These are phyloP conservation scores for Gyromitra esculenta DNA, from an alignment of 2,329 filamentous ascomycete genomes.

Conservation along the genomic window DNA sequence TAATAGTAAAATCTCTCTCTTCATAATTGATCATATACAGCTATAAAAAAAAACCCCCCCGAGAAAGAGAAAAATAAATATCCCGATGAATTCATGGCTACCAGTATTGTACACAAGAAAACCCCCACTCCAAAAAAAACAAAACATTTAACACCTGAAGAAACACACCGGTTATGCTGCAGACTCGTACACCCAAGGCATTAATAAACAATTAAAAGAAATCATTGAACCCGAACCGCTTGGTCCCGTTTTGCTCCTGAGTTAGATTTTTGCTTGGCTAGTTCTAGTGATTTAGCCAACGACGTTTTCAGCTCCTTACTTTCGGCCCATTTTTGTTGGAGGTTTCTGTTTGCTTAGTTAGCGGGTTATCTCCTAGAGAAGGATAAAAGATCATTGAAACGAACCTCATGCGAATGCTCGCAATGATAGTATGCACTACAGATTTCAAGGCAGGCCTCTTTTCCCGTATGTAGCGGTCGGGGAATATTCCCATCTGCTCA, in stretches of 20 bases:
- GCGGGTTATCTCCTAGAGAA: background rate
- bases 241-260: conserved; percentile 12
- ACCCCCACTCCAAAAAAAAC: conserved; percentile 18
- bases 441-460: conserved; percentile 64
- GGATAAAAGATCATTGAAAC: conserved; percentile 4
- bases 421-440: conserved; percentile 65
- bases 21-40: conserved; percentile 15
- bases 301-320: conserved; percentile 63
- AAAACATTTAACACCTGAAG: conserved; percentile 45
- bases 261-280: conserved; percentile 46
- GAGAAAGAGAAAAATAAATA: conserved; percentile 22
- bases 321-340: conserved; percentile 63
- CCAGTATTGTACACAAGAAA: conserved; percentile 36
- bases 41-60: background rate
- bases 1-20: conserved; percentile 20
- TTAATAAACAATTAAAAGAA: conserved; percentile 39
- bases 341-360: conserved; percentile 44
- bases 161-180: conserved; percentile 34
- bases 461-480: conserved; percentile 63
- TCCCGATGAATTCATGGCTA: conserved; percentile 27
- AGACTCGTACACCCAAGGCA: conserved; percentile 30
- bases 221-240: conserved; percentile 27
- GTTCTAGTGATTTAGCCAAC: conserved; percentile 56
- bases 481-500: conserved; percentile 77
- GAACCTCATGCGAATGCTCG: conserved; percentile 64